A percentile compares a stretch with the other conserved stretches of the same genome.
Evolutionary conservation across 805 yeast genomes (phyloP).

Genomic region (Suhomyces pyralidae): DNA sequence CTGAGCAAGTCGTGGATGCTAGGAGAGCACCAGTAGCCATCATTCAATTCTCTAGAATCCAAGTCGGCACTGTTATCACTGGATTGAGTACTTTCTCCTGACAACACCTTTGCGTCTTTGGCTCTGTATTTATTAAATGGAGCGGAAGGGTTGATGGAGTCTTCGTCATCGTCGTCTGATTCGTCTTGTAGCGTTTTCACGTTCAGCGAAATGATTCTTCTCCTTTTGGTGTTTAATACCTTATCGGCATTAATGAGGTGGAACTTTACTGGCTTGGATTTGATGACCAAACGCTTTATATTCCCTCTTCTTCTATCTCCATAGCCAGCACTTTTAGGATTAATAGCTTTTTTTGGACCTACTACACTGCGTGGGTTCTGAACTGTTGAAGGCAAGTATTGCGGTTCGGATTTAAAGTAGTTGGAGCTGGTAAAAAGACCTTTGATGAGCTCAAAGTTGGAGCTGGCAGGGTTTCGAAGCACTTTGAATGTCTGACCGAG

Average conservation of each 20-base stretch:
- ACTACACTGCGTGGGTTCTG: not conserved
- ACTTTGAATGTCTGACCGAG: slow-evolving; percentile 35
- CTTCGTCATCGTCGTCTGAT: slow-evolving; percentile 24
- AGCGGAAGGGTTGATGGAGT: slow-evolving; percentile 11
- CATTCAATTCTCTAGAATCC: slow-evolving; percentile 10
- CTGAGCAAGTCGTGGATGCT: slow-evolving; percentile 47
- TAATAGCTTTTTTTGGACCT: not conserved
- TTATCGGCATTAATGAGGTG: slow-evolving; percentile 42
- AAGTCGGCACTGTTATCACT: slow-evolving; percentile 7
- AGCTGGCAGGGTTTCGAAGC: slow-evolving; percentile 21
- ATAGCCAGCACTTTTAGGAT: not conserved
- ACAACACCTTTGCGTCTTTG: slow-evolving; percentile 7
- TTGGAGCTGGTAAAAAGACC: slow-evolving; percentile 33
- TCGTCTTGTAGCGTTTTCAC: slow-evolving; percentile 7
- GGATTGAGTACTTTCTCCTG: slow-evolving; percentile 12
- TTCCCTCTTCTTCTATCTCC: slow-evolving; percentile 22
- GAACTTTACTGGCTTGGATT: slow-evolving; percentile 39
- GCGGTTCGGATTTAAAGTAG: slow-evolving; percentile 11
- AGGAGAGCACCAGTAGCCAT: slow-evolving; percentile 75
- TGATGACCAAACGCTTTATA: slow-evolving; percentile 35
- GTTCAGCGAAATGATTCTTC: slow-evolving; percentile 19
- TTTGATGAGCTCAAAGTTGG: slow-evolving; percentile 15
- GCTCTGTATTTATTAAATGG: not conserved
- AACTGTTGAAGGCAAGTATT: not conserved
- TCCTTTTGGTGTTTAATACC: slow-evolving; percentile 34